A percentile compares a stretch with the other conserved stretches of the same genome.
These are phyloP conservation scores for Macrolepiota albuminosa DNA, from an alignment of 768 basidiomycete species.

Conservation along the genomic window DNA sequence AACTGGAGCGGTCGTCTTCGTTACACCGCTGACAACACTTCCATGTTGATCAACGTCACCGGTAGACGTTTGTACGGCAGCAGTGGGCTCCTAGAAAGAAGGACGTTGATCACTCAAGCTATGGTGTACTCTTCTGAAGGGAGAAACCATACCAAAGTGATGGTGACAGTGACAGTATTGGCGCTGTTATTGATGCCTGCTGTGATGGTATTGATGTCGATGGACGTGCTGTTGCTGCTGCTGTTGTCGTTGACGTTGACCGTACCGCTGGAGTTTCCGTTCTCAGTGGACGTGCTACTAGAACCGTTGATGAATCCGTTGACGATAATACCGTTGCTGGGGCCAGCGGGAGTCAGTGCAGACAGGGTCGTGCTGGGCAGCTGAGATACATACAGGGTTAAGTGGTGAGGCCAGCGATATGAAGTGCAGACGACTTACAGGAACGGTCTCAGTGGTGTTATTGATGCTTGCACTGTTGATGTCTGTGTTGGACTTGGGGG, in stretches of 20 bases:
- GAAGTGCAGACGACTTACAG: background rate
- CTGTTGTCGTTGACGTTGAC: background rate
- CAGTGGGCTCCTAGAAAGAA: background rate
- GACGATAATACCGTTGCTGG: background rate
- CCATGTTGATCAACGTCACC: background rate
- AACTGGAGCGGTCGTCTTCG: background rate
- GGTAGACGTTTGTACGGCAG: background rate
- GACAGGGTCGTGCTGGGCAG: background rate
- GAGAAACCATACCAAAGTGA: background rate
- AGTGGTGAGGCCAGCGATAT: background rate
- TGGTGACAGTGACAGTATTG: background rate
- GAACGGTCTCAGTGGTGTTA: too few species aligned
- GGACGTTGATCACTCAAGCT: background rate
- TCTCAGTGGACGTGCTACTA: background rate
- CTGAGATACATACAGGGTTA: background rate
- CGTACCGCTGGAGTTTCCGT: background rate
- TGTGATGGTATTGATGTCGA: background rate
- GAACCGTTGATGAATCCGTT: background rate
- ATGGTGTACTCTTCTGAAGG: background rate
- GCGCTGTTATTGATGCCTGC: background rate
- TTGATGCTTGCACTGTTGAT: background rate
- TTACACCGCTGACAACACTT: background rate
- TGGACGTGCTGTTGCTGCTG: background rate
- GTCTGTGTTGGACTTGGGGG: background rate
- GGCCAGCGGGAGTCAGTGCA: slow-evolving; percentile 29